Evolutionary conservation across 352 stramenopile species (phyloP).

Genomic region (Peronosclerospora sorghi): DNA sequence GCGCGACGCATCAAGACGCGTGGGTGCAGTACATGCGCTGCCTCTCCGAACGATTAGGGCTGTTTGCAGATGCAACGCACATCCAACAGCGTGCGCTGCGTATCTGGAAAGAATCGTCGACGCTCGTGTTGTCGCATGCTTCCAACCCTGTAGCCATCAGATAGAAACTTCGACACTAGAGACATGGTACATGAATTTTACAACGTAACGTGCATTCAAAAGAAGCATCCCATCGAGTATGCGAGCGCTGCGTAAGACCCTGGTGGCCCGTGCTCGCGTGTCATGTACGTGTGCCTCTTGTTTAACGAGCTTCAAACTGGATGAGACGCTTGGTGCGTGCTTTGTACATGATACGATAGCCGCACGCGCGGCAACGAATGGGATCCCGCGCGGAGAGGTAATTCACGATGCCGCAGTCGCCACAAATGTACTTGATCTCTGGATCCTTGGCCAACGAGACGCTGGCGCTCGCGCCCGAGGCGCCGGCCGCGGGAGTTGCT

Average conservation of each 20-base stretch:
- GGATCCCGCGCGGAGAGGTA: conserved; percentile 92
- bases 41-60: conserved; percentile 18
- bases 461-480: conserved; percentile 33
- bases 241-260: too few species aligned
- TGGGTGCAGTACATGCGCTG: conserved; percentile 63
- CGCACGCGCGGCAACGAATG: conserved; percentile 92
- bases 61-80: conserved; percentile 54
- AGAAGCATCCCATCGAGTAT: too few species aligned
- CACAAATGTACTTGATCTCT: conserved; percentile 95
- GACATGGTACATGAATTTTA: conserved; percentile 8
- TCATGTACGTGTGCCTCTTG: neutral
- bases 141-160: neutral
- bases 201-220: too few species aligned
- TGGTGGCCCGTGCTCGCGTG: neutral
- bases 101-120: conserved; percentile 46
- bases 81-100: conserved; percentile 63
- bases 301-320: conserved; percentile 85
- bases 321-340: conserved; percentile 91
- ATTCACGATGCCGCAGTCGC: conserved; percentile 93
- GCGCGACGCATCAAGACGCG: conserved; percentile 38
- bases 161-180: too few species aligned
- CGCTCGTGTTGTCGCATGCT: conserved; percentile 26
- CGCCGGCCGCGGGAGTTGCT: conserved; percentile 58
- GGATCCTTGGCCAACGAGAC: conserved; percentile 64
- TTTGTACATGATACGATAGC: conserved; percentile 98